Base-by-base conservation (phyloP, 805 yeast species). In the Teunomyces funiuensis region DNA sequence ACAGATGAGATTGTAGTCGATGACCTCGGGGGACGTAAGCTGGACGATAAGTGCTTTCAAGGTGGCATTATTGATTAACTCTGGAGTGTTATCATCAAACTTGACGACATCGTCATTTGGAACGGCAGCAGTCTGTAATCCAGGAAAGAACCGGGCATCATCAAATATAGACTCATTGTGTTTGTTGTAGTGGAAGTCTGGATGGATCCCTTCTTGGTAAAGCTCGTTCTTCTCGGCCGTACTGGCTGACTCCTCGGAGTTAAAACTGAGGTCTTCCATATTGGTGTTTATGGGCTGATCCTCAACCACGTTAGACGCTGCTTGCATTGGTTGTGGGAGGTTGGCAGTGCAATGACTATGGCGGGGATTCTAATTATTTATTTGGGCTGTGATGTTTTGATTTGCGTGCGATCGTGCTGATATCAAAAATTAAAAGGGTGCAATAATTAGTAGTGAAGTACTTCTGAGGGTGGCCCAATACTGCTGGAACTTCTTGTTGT, bases 1-100 rank as follows among this genome's bases (percentile, higher is more conserved):
- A 36, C 90, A 78, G 41, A 90, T 66, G 28, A 85, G 73, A 46
- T 80, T 78, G 60, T 91, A 91, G 60, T 88, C 90, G 13, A 91
- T 76, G 5, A 79, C 64, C 43, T 80, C 77, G 4, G 93, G 90
- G 8, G 87, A 79, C 2, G 96, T 83, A 22, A 83, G 58, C 51
- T 81, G 80, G 6, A 78, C 79, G 7, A 83, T 61, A 14, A 83
- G 60, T 3, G 82, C 75, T 43, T 54, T 58, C n/a, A 69, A 41
- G 2, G 73, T 68, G 25, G 67, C 73, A 39, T 57, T 62, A 47
- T 60, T 65, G 33, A 70, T 54, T 28, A 61, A 42, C 6, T 64
- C 67, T 1, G 63, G 58, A 39, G 60, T 57, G 4, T 49, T 47
- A 11, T 52, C 55, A 43, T 70, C 74, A 46, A 66, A 71, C 37